Conservation (phyloP, 306 rosid genomes). For the Cicer cuneatum region DNA sequence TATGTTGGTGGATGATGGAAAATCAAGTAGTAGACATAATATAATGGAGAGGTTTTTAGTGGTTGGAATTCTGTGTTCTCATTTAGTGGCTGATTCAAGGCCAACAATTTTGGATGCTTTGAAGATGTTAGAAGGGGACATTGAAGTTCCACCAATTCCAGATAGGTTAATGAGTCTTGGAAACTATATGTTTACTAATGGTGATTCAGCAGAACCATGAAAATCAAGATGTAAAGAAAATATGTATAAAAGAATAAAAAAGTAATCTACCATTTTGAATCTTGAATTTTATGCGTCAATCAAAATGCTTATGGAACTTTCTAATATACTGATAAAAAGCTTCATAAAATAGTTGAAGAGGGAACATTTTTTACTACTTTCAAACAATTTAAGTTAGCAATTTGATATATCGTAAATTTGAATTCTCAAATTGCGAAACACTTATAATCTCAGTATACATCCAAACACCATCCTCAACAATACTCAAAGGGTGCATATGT, state of each 20-base stretch:
- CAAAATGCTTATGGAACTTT: too few species aligned
- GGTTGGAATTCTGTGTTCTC: conserved; percentile 85
- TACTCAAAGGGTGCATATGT: too few species aligned
- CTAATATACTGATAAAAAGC: too few species aligned
- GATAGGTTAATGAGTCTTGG: conserved; percentile 77
- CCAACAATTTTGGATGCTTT: conserved; percentile 82
- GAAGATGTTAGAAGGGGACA: conserved; percentile 97
- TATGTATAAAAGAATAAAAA: background rate
- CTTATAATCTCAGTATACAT: too few species aligned
- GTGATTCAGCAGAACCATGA: background rate
- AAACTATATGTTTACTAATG: conserved; percentile 52
- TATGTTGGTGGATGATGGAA: conserved; percentile 57
- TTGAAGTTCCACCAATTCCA: conserved; percentile 81
- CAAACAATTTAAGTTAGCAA: too few species aligned
- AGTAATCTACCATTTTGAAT: too few species aligned
- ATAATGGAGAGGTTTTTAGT: conserved; percentile 80
- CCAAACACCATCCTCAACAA: too few species aligned
- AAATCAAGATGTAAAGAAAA: conserved; percentile 1
- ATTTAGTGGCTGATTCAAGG: conserved; percentile 73
- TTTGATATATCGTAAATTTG: too few species aligned
- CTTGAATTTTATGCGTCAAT: too few species aligned
- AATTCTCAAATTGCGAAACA: too few species aligned
- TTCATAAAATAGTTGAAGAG: too few species aligned
- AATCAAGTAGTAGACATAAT: conserved; percentile 55
- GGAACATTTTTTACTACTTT: too few species aligned